A percentile compares a stretch with the other conserved stretches of the same genome.
phyloP scores from a whole-genome alignment of 768 basidiomycete genomes.

The Lactifluus piperatus region DNA sequence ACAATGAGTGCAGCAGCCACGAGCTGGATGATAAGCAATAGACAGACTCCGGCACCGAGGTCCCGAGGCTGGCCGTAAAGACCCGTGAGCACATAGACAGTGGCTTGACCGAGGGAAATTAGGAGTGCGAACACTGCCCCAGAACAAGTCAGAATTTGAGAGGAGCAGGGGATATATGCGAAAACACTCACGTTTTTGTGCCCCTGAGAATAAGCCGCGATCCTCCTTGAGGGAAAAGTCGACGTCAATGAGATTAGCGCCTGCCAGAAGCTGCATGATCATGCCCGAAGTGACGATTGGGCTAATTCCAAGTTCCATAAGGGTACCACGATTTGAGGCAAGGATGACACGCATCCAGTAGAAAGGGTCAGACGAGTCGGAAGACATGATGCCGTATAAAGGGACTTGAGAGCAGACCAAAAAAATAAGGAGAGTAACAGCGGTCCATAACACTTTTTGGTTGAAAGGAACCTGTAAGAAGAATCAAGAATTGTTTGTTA shows the following conservation, averaged over 20 bases:
- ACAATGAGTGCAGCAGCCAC: conserved; percentile 92
- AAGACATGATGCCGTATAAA: conserved; percentile 98
- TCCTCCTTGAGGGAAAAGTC: conserved; percentile 98
- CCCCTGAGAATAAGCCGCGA: conserved; percentile 87
- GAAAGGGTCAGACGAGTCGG: conserved; percentile 96
- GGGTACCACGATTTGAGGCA: conserved; percentile 94
- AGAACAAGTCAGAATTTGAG: background rate
- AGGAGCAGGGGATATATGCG: background rate
- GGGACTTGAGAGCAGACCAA: conserved; percentile 99
- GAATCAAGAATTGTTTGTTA: background rate
- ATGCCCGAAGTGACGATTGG: conserved; percentile 98
- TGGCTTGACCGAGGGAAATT: conserved; percentile 93
- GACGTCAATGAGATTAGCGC: conserved; percentile 95
- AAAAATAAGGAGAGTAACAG: conserved; percentile 98
- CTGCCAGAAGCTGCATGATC: conserved; percentile 99
- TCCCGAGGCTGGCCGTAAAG: conserved; percentile 92
- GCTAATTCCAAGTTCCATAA: conserved; percentile 98
- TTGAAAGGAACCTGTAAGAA: conserved; percentile 82
- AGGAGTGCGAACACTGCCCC: conserved; percentile 87
- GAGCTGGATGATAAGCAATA: conserved; percentile 94
- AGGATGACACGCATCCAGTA: conserved; percentile 99
- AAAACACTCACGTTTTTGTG: conserved; percentile 81
- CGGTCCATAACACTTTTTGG: conserved; percentile 98
- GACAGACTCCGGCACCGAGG: conserved; percentile 93
- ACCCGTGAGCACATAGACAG: conserved; percentile 94